Evolutionary conservation across 2,329 filamentous ascomycete species (phyloP).

Genomic region (Diaporthe batatas): DNA sequence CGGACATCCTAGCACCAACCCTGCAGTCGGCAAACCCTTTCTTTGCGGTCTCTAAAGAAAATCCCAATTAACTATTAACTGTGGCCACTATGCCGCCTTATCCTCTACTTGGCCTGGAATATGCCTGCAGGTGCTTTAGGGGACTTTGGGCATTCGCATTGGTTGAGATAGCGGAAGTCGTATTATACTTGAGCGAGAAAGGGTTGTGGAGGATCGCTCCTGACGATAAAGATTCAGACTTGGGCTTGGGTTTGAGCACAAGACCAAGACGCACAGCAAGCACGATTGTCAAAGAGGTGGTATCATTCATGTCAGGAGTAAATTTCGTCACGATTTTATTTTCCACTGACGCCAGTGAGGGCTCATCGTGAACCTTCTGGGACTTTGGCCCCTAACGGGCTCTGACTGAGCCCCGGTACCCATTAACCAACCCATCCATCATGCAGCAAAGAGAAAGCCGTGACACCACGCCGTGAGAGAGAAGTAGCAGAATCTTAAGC

Average conservation of each 20-base stretch:
- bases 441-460: constrained; percentile 57
- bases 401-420: constrained; percentile 37
- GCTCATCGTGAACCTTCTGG: constrained; percentile 34
- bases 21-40: constrained; percentile 3
- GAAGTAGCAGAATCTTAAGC: constrained; percentile 57
- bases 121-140: not conserved
- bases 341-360: constrained; percentile 38
- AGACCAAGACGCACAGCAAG: not conserved
- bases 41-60: not conserved
- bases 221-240: too few species aligned
- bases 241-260: not conserved
- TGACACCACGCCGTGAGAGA: constrained; percentile 67
- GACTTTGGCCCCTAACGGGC: constrained; percentile 36
- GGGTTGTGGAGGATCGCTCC: not conserved
- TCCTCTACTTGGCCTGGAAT: not conserved
- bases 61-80: not conserved
- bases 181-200: not conserved
- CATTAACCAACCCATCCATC: constrained; percentile 40
- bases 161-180: not conserved
- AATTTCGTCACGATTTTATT: constrained; percentile 36
- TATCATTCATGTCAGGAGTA: constrained; percentile 38
- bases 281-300: constrained; percentile 26
- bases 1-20: not conserved
- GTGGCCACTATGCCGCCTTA: too few species aligned
- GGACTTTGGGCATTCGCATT: not conserved